Evolutionary conservation across 1,139 yeast genomes (phyloP), one percentile per base, ranked within the genome.

Genomic region (Zhuliangozyma parablackwelliae): DNA sequence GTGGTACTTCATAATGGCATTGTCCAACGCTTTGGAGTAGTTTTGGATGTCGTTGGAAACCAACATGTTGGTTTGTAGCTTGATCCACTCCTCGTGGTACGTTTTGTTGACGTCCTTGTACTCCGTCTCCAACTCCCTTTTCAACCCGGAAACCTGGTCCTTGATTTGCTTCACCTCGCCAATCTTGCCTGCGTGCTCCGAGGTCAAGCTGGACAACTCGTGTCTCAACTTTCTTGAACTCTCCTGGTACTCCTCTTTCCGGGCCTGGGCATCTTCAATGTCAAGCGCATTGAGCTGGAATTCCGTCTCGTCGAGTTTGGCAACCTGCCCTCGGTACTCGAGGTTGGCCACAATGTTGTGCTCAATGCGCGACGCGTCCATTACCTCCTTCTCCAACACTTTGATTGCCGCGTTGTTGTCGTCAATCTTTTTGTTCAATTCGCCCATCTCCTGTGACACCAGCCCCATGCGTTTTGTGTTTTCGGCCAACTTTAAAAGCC

Each of bases 1-100:
- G 56, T 94, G 99, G 54, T 80, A 92, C 51, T 82, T 82, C 96
- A 94, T 90, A 35, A 94, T 90, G 0, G 97, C 96, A 48, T 79
- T 79, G 52, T 94, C 98, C 35, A 94, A 69, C 0, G 96, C 96
- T 49, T 81, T 86, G 10, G 89, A 77, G 53, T 89, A 89, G 1
- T 85, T 83, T 16, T 74, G 82, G 35, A 94, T 67, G 61, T 94
- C 99, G 41, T 85, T 88, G 7, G 87, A 82, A n/a, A 88, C 85
- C 34, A 87, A 73, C 27, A 81, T 59, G 42, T 83, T 83, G 0
- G 96, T 83, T 49, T 87, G 92, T 29, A 89, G 65, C 49, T 79
- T 79, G 23, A 89, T 78, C 75, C 88, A 80, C 46, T 87, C 94
- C 40, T 73, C 70, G 34, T 80, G 80, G 53, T 83, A 88, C 21